phyloP scores from a whole-genome alignment of 495 filamentous ascomycete genomes.

The Aspergillus indologenus region DNA sequence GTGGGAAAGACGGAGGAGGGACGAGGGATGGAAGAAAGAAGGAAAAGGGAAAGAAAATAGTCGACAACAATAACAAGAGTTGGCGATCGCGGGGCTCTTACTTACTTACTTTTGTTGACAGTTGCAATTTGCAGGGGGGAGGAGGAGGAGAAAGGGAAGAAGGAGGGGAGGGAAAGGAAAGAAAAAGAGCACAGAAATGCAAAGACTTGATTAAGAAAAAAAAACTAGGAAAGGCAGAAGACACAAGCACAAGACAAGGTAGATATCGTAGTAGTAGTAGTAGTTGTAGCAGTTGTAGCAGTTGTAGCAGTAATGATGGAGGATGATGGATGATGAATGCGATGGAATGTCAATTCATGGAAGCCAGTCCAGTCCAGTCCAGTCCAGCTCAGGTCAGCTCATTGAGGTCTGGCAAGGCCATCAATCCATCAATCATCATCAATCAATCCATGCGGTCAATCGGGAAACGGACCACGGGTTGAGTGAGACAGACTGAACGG shows the following conservation, averaged over 20 bases:
- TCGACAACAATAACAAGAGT: too few species aligned
- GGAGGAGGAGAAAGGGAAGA: conserved; percentile 4
- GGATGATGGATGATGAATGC: too few species aligned
- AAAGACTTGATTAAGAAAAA: background rate
- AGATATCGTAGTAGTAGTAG: too few species aligned
- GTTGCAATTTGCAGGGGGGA: too few species aligned
- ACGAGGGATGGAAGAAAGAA: background rate
- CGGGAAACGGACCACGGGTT: background rate
- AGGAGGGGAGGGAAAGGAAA: background rate
- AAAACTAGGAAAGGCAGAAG: conserved; percentile 2
- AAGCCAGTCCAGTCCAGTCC: background rate
- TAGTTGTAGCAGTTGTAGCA: too few species aligned
- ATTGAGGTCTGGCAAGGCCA: too few species aligned
- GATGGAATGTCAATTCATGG: background rate
- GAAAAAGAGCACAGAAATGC: background rate
- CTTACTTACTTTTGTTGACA: too few species aligned
- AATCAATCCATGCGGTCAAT: background rate
- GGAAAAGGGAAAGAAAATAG: background rate
- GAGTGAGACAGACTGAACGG: background rate
- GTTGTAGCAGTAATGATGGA: too few species aligned
- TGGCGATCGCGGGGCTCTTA: too few species aligned
- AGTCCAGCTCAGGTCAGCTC: background rate
- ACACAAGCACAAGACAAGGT: conserved; percentile 8
- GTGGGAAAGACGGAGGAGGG: conserved; percentile 3
- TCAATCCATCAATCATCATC: background rate